phyloP scores from a whole-genome alignment of 2,329 filamentous ascomycete genomes.

The Lecanoromycetidae sp. region DNA sequence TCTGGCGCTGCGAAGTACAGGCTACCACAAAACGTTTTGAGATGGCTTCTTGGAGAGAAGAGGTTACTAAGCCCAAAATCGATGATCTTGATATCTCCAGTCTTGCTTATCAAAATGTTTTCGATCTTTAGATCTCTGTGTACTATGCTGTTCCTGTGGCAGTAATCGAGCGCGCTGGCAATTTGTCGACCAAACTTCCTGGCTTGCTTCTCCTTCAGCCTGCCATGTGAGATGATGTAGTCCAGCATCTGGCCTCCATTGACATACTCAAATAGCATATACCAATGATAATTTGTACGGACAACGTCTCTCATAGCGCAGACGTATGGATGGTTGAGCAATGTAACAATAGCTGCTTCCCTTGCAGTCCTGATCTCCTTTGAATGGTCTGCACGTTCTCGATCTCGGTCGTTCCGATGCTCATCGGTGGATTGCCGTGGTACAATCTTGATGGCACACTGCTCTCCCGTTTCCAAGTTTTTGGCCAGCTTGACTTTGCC shows the following conservation, averaged over 20 bases:
- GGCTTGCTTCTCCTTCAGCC: conserved; percentile 95
- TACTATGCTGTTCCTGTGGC: conserved; percentile 94
- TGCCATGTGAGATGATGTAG: conserved; percentile 97
- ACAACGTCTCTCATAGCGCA: conserved; percentile 93
- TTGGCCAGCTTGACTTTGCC: conserved; percentile 95
- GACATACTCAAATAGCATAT: conserved; percentile 99
- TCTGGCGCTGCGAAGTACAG: conserved; percentile 96
- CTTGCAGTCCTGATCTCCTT: conserved; percentile 92
- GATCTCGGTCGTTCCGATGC: conserved; percentile 56
- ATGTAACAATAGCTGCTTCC: conserved; percentile 89
- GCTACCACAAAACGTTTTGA: conserved; percentile 96
- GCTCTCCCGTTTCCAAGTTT: conserved; percentile 78
- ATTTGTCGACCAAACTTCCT: conserved; percentile 97
- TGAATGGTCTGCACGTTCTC: conserved; percentile 84
- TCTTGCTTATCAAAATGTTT: conserved; percentile 98
- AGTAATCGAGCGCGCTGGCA: conserved; percentile 91
- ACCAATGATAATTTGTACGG: conserved; percentile 96
- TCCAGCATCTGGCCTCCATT: conserved; percentile 99
- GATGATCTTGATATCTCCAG: conserved; percentile 97
- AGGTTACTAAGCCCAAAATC: conserved; percentile 96
- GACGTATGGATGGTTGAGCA: conserved; percentile 89
- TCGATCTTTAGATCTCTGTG: conserved; percentile 97
- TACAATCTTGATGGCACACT: conserved; percentile 96
- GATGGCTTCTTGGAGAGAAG: conserved; percentile 69
- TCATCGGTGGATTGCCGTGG: conserved; percentile 83